phyloP scores from a whole-genome alignment of 495 filamentous ascomycete genomes.

The Bacidia gigantensis region DNA sequence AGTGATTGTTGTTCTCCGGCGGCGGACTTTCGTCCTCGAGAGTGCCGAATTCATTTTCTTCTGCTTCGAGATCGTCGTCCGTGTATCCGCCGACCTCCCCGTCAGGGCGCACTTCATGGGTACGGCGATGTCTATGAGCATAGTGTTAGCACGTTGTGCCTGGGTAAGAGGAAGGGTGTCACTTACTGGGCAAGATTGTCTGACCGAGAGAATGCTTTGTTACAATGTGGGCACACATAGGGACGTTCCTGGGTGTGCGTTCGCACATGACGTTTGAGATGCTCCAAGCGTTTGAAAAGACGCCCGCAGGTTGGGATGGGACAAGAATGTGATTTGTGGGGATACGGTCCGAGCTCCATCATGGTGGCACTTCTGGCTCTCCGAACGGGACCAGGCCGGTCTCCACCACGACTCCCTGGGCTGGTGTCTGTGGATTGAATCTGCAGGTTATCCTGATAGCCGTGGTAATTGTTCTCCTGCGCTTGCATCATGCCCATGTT shows the following conservation, averaged over 20 bases:
- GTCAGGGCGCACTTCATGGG: conserved; percentile 72
- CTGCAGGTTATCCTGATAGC: conserved; percentile 47
- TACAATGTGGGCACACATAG: conserved; percentile 93
- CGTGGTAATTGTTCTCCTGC: conserved; percentile 47
- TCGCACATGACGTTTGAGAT: conserved; percentile 98
- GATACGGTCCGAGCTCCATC: conserved; percentile 93
- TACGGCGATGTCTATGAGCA: conserved; percentile 73
- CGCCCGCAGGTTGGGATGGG: conserved; percentile 97
- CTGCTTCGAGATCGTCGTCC: conserved; percentile 70
- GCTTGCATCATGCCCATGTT: conserved; percentile 44
- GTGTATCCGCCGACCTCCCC: conserved; percentile 44
- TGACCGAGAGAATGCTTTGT: conserved; percentile 94
- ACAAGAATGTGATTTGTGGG: conserved; percentile 93
- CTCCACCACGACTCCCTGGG: conserved; percentile 36
- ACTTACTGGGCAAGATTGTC: conserved; percentile 97
- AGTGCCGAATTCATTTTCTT: conserved; percentile 57
- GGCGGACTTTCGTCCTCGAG: conserved; percentile 60
- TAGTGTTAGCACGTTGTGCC: conserved; percentile 41
- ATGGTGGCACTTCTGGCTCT: conserved; percentile 89
- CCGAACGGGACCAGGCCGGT: conserved; percentile 61
- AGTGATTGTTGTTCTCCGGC: conserved; percentile 22
- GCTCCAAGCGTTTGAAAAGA: conserved; percentile 96
- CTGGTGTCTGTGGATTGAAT: conserved; percentile 46
- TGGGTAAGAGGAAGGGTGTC: no score
- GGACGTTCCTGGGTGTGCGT: conserved; percentile 99